A percentile compares a stretch with the other conserved stretches of the same genome.
Evolutionary conservation across 495 filamentous ascomycete species (phyloP).

Genomic region (Elasticomyces elasticus): DNA sequence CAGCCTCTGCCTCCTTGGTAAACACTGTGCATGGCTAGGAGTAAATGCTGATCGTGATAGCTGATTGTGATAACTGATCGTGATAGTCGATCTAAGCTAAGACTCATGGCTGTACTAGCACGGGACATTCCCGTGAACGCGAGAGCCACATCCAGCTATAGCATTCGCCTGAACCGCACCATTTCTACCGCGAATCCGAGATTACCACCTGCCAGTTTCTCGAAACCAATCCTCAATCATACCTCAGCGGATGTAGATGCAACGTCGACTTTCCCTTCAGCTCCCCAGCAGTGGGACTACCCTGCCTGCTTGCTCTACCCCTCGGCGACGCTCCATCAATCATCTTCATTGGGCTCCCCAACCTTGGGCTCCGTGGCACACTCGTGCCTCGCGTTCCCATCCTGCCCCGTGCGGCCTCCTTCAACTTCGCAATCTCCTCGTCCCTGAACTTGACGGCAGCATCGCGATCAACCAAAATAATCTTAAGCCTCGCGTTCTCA

Average conservation of each 20-base stretch:
- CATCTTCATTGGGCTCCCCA: slow-evolving; percentile 18
- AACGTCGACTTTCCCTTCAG: background rate
- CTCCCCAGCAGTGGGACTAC: slow-evolving; percentile 11
- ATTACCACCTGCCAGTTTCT: no score
- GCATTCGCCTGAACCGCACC: no score
- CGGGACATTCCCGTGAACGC: no score
- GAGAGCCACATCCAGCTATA: no score
- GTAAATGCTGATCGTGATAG: no score
- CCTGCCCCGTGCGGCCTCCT: slow-evolving; percentile 15
- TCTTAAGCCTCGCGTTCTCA: slow-evolving; percentile 19
- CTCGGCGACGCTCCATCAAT: background rate
- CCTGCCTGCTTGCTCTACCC: slow-evolving; percentile 13
- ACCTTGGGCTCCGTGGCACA: slow-evolving; percentile 14
- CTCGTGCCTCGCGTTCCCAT: slow-evolving; percentile 22
- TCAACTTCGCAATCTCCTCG: slow-evolving; percentile 20
- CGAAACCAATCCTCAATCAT: slow-evolving; percentile 1
- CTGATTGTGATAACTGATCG: no score
- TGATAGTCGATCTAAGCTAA: no score
- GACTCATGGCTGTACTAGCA: no score
- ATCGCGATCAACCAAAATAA: slow-evolving; percentile 16
- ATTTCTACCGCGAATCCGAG: no score
- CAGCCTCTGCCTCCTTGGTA: no score
- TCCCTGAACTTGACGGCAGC: slow-evolving; percentile 16
- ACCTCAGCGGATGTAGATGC: slow-evolving; percentile 16
- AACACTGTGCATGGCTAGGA: no score